Base-by-base conservation (phyloP, 2,329 filamentous ascomycete species). In the Mollisiaceae sp. region DNA sequence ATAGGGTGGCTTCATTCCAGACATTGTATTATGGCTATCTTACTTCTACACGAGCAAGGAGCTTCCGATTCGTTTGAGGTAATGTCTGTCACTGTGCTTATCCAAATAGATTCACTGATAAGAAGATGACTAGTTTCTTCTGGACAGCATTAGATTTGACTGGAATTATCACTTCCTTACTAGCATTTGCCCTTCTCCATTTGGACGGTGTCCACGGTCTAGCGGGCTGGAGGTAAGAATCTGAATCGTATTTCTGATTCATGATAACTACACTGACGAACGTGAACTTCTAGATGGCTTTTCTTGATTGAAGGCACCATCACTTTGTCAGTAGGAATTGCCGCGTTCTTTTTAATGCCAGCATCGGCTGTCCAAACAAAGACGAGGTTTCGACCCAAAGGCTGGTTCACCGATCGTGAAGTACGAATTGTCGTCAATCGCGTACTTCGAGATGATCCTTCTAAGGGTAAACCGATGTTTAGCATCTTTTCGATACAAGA, bases 41-140 rank as follows among this genome's bases (percentile, higher is more conserved):
- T 93, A 93, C 76, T 94, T 90, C 77, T 94, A 93, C 78, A 93
- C 86, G 56, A 86, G 86, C 0, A 82, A 82, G 60, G 64, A 65
- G 47, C 60, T 65, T 8, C 64, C 64, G 9, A 65, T 60, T 20
- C 54, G 64, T 20, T 56, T 65, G 15, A 65, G 62, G 62, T 64
- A 60, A 41, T 3, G 11, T 35, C 27, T 9, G 20, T 18, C 11
- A 27, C 8, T 4, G 12, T 32, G 18, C 22, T 18, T 12, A 27
- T 14, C 14, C 45, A 22, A 22, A 2, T 22, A 18, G 15, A 11
- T 11, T 50, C n/a, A 20, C 45, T 60, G 24, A 38, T 22, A 9
- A 1, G n/a, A 20, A 2, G 2, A 1, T 15, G 15, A 77, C 92
- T 20, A 86, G 86, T 70, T 86, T 82, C 75, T 93, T 93, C 78